A percentile compares a stretch with the other conserved stretches of the same genome.
These are phyloP conservation scores for Cladosporium austrohemisphaericum DNA, from an alignment of 2,329 filamentous ascomycete species.

Conservation along the genomic window DNA sequence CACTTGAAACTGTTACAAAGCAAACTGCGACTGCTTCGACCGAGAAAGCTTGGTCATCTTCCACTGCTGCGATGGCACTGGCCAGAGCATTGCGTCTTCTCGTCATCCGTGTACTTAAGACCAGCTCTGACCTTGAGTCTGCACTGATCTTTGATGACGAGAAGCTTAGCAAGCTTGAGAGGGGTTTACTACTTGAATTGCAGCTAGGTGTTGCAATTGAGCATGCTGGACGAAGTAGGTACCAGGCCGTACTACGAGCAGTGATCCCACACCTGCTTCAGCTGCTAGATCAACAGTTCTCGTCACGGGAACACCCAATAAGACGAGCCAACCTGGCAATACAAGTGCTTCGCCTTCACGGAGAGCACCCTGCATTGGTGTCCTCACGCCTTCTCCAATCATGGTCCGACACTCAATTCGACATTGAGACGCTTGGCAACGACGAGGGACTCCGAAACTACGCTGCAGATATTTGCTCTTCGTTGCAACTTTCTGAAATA, in stretches of 20 bases:
- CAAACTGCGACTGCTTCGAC: slow-evolving; percentile 48
- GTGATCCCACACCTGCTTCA: slow-evolving; percentile 21
- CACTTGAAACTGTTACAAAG: slow-evolving; percentile 52
- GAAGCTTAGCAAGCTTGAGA: slow-evolving; percentile 26
- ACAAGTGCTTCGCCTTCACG: slow-evolving; percentile 22
- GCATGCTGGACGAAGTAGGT: slow-evolving; percentile 24
- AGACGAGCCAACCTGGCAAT: slow-evolving; percentile 22
- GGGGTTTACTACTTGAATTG: slow-evolving; percentile 41
- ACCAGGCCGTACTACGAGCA: slow-evolving; percentile 16
- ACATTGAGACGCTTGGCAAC: slow-evolving; percentile 6
- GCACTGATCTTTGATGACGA: slow-evolving; percentile 33
- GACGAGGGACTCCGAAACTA: slow-evolving; percentile 36
- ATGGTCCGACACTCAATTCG: neutral
- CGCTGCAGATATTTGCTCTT: slow-evolving; percentile 35
- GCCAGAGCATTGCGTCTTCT: slow-evolving; percentile 24
- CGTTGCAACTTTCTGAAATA: slow-evolving; percentile 39
- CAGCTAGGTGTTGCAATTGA: slow-evolving; percentile 34
- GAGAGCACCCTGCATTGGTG: slow-evolving; percentile 24
- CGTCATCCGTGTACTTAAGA: slow-evolving; percentile 18
- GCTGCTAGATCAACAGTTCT: slow-evolving; percentile 24
- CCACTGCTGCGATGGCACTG: slow-evolving; percentile 20
- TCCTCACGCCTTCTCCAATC: neutral
- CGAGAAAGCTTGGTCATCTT: slow-evolving; percentile 21
- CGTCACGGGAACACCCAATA: slow-evolving; percentile 23
- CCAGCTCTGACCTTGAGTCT: slow-evolving; percentile 18